Conservation (phyloP, 73 alveolate genomes). For the Effrenium voratum region DNA sequence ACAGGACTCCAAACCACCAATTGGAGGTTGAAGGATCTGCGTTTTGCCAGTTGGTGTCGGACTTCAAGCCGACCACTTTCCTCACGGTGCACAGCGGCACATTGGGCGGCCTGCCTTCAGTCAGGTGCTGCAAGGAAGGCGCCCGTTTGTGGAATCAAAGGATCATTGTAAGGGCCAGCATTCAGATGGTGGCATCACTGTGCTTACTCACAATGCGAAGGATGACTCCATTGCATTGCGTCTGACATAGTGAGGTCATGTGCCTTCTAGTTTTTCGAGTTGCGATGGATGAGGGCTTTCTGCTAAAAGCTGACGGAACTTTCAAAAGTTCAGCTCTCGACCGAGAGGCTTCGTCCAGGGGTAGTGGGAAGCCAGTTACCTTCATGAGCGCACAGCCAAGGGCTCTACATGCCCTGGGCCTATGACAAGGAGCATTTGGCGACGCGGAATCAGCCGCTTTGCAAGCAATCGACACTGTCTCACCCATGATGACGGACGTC, state of each 20-base stretch:
- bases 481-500: too few relatives aligned
- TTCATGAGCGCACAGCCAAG: too few relatives aligned
- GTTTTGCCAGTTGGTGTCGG: slow-evolving; percentile 19
- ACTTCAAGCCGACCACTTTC: slow-evolving; percentile 76
- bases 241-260: too few relatives aligned
- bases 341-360: too few relatives aligned
- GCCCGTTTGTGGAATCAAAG: not conserved
- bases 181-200: not conserved
- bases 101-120: slow-evolving; percentile 23
- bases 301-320: too few relatives aligned
- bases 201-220: too few relatives aligned
- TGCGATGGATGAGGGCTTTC: too few relatives aligned
- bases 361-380: too few relatives aligned
- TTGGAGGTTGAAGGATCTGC: not conserved
- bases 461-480: too few relatives aligned
- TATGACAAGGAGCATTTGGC: slow-evolving; percentile 46
- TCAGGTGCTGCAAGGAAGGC: not conserved
- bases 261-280: too few relatives aligned
- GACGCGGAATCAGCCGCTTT: slow-evolving; percentile 32
- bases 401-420: slow-evolving; percentile 94
- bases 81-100: slow-evolving; percentile 89
- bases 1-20: not conserved
- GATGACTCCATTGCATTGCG: too few relatives aligned
- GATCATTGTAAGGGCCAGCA: not conserved
- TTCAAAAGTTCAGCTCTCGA: too few relatives aligned